Percentiles rank a stretch among this genome's conserved stretches.
Evolutionary conservation across 2,329 filamentous ascomycete species (phyloP).

Genomic region (Ampelomyces quisqualis): DNA sequence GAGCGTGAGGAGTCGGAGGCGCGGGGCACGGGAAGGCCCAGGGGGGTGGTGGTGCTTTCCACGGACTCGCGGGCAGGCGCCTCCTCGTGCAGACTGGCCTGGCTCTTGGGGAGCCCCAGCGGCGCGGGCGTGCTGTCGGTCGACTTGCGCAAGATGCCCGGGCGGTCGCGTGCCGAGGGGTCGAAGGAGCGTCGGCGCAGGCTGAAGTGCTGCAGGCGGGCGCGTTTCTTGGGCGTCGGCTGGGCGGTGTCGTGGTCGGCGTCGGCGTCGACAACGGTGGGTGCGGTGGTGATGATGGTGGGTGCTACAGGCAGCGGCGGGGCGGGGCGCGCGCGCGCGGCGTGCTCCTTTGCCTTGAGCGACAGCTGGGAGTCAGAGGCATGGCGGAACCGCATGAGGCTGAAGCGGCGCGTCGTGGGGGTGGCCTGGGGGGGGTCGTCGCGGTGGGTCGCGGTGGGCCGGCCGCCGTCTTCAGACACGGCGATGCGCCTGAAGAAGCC

Average conservation of each 20-base stretch:
- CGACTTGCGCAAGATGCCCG: slow-evolving; percentile 36
- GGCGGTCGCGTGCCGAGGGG: slow-evolving; percentile 32
- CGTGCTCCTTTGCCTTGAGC: slow-evolving; percentile 69
- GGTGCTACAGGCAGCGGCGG: slow-evolving; percentile 54
- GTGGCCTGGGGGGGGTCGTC: slow-evolving; percentile 34
- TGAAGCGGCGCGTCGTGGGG: slow-evolving; percentile 56
- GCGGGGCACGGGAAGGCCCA: slow-evolving; percentile 65
- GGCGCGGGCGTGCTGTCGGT: slow-evolving; percentile 39
- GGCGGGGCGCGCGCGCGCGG: slow-evolving; percentile 49
- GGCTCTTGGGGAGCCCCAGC: slow-evolving; percentile 32
- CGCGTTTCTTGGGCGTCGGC: slow-evolving; percentile 29
- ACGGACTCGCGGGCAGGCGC: slow-evolving; percentile 63
- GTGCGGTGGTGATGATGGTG: slow-evolving; percentile 87
- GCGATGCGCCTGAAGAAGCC: slow-evolving; percentile 40
- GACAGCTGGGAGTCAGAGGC: slow-evolving; percentile 90
- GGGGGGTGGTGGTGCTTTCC: slow-evolving; percentile 60
- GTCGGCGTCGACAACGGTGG: slow-evolving; percentile 58
- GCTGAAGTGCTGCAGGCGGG: slow-evolving; percentile 39
- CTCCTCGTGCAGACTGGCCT: slow-evolving; percentile 39
- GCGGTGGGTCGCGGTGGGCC: slow-evolving; percentile 22
- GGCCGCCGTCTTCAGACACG: slow-evolving; percentile 39
- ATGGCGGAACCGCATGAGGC: slow-evolving; percentile 80
- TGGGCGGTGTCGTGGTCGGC: slow-evolving; percentile 13
- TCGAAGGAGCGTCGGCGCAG: slow-evolving; percentile 43
- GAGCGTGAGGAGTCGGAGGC: slow-evolving; percentile 87